Conservation (phyloP, 192 early-diverging fungal species). For the Umbelopsis vinacea region DNA sequence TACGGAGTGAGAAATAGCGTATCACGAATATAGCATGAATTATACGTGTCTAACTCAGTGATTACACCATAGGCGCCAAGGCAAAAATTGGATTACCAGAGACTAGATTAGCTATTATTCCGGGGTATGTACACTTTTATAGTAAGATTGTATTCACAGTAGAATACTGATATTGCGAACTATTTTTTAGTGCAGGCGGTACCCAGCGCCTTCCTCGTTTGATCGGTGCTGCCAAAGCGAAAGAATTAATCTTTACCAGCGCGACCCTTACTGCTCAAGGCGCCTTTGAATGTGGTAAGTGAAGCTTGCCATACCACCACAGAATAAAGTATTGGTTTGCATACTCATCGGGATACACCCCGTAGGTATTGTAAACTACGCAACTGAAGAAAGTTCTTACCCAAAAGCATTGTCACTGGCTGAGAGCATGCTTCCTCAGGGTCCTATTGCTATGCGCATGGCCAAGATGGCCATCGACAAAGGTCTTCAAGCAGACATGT, state of each 20-base stretch:
- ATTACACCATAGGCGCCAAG: constrained; percentile 41
- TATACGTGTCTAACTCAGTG: background rate
- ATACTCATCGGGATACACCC: background rate
- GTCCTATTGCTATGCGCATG: constrained; percentile 88
- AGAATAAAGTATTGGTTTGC: background rate
- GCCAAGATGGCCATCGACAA: constrained; percentile 90
- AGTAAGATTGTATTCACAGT: background rate
- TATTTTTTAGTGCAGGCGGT: constrained; percentile 78
- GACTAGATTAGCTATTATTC: constrained; percentile 93
- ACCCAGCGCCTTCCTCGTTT: constrained; percentile 89
- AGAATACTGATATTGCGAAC: background rate
- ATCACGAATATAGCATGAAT: background rate
- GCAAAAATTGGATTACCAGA: constrained; percentile 90
- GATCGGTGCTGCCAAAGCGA: constrained; percentile 85
- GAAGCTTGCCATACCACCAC: too few species aligned
- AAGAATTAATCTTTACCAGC: constrained; percentile 93
- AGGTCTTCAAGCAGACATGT: constrained; percentile 81
- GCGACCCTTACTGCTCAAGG: constrained; percentile 64
- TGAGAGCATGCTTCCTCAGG: constrained; percentile 74
- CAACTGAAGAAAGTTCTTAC: constrained; percentile 66
- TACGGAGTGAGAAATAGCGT: constrained; percentile 27
- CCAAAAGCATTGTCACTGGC: constrained; percentile 82
- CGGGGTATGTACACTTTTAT: constrained; percentile 61
- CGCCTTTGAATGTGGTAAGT: constrained; percentile 65
- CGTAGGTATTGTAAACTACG: constrained; percentile 80